Conservation (phyloP, 208 protist genomes). For the Leishmania major region DNA sequence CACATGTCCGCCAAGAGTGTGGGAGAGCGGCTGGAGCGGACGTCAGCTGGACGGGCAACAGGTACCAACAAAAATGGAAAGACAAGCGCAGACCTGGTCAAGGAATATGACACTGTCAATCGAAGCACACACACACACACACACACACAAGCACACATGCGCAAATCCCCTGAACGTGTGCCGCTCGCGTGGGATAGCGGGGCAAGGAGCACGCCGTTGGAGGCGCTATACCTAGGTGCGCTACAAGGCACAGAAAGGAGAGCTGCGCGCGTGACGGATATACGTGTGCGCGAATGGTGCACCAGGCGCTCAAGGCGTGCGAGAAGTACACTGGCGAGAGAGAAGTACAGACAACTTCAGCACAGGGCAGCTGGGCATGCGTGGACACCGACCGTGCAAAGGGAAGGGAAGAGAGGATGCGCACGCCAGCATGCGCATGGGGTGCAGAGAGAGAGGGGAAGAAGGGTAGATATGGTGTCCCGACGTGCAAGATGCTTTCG, state of each 20-base stretch:
- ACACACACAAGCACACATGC: not conserved
- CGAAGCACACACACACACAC: too few species aligned
- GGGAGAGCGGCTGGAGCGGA: not conserved
- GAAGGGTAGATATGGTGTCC: not conserved
- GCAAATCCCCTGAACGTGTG: not conserved
- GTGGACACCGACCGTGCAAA: not conserved
- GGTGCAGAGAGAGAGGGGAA: not conserved
- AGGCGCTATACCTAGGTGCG: too few species aligned
- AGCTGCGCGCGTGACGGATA: not conserved
- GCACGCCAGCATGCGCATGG: not conserved
- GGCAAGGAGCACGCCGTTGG: too few species aligned
- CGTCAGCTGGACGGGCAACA: not conserved
- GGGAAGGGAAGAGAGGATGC: not conserved
- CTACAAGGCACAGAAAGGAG: not conserved
- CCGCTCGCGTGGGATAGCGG: not conserved
- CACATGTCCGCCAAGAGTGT: not conserved
- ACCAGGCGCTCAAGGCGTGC: not conserved
- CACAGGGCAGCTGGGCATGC: not conserved
- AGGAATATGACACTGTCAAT: not conserved
- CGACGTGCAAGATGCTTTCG: not conserved
- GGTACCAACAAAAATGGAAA: not conserved
- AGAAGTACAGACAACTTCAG: not conserved
- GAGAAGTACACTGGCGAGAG: not conserved
- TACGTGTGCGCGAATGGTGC: not conserved
- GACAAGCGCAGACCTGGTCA: not conserved